A percentile compares a stretch with the other conserved stretches of the same genome.
These are phyloP conservation scores for Colletotrichum sp. DNA, from an alignment of 2,329 filamentous ascomycete genomes.

Conservation along the genomic window DNA sequence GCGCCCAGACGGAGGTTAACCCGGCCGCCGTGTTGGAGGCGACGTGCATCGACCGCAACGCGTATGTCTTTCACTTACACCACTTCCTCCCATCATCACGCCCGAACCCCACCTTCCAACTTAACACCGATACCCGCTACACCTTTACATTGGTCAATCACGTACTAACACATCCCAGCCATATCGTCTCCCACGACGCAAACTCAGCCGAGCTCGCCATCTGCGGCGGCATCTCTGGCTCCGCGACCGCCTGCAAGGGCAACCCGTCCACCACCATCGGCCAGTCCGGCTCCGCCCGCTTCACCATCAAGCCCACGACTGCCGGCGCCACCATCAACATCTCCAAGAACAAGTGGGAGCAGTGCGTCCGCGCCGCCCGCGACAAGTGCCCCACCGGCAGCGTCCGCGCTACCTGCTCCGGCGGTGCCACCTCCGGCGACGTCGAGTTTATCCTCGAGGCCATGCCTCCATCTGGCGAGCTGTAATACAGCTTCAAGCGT, in stretches of 20 bases:
- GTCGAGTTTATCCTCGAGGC: conserved; percentile 39
- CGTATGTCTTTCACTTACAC: conserved; percentile 34
- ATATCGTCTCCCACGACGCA: conserved; percentile 54
- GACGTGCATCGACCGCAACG: conserved; percentile 44
- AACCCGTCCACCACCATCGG: conserved; percentile 48
- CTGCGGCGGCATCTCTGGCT: conserved; percentile 56
- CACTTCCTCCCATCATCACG: background rate
- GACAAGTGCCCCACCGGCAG: conserved; percentile 56
- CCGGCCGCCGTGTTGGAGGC: conserved; percentile 44
- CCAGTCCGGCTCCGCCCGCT: conserved; percentile 50
- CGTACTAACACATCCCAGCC: conserved; percentile 24
- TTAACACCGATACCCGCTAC: background rate
- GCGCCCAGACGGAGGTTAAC: conserved; percentile 42
- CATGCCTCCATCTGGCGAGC: background rate
- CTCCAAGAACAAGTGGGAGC: conserved; percentile 57
- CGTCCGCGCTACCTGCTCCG: conserved; percentile 50
- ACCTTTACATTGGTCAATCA: background rate
- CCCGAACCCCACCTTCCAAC: background rate
- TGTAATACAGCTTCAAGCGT: background rate
- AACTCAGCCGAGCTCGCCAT: conserved; percentile 53
- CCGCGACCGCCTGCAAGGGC: conserved; percentile 50
- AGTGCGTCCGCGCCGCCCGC: conserved; percentile 57
- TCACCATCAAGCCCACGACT: conserved; percentile 47
- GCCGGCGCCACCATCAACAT: conserved; percentile 56
- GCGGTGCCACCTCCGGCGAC: conserved; percentile 52